Base-by-base conservation (phyloP, 225 moss, liverwort and hornwort species). In the Anthoceros angustus region DNA sequence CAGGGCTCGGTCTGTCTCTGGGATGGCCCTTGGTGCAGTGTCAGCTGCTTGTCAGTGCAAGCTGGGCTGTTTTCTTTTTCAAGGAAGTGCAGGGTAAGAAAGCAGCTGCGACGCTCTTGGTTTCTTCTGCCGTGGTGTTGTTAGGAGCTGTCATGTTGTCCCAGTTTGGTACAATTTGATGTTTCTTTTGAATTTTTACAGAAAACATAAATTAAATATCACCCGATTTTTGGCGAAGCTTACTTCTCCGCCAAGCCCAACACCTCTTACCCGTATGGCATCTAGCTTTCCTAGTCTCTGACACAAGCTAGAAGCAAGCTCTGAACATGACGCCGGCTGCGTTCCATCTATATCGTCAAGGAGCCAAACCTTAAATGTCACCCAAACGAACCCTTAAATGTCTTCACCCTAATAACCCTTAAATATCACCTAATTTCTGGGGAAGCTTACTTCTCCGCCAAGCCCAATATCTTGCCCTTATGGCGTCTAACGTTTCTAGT, bases 221-320 rank as follows among this genome's bases (percentile, higher is more conserved):
- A 32, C 32, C 32, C 4, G 32, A 32, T 32, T 32, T 32, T 32
- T 32, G 32, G 61, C 63, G 66, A 2, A 90, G 71, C 74, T 86
- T 66, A 9, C 88, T 81, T 67, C 67, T 74, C 64, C 98, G 82
- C 92, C 92, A 98, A 39, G 79, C 81, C 98, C 98, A 98, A 48
- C 80, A 86, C 4, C 32, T 41, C 77, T 79, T 43, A 74, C 77
- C 62, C 87, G 85, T 55, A 98, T 89, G 25, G 76, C 42, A 75
- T 98, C 98, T 61, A 86, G 67, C 63, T 76, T 72, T 75, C 81
- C 85, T 48, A 98, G 80, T 18, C 74, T 73, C 32, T 71, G 49
- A 73, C 92, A 98, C 1, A 87, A 66, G 66, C 78, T 77, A 61
- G 67, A 72, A 23, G 86, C 86, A 39, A 98, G 86, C 72, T 89